Evolutionary conservation across 2,329 filamentous ascomycete genomes (phyloP).

Genomic region (Claviceps monticola): DNA sequence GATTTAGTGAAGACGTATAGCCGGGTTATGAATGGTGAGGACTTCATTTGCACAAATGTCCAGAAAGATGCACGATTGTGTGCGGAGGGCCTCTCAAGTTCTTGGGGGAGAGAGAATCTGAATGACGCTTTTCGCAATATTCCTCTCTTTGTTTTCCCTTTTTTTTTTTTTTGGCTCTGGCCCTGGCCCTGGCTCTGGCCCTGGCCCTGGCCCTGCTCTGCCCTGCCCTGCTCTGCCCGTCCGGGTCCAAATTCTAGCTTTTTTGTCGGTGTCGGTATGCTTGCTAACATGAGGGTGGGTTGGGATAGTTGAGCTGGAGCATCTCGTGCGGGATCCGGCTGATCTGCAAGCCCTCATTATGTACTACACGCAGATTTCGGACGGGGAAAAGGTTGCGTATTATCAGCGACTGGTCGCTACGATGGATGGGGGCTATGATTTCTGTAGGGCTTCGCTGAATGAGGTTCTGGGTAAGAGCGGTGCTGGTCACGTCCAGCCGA

Average conservation of each 20-base stretch:
- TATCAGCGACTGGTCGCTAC: slow-evolving; percentile 54
- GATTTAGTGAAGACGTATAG: slow-evolving; percentile 41
- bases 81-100: too few relatives aligned
- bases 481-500: slow-evolving; percentile 30
- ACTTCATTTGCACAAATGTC: background rate
- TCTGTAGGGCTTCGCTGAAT: slow-evolving; percentile 47
- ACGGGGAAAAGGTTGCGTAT: slow-evolving; percentile 35
- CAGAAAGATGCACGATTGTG: too few relatives aligned
- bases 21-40: slow-evolving; percentile 33
- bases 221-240: too few relatives aligned
- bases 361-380: slow-evolving; percentile 31
- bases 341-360: slow-evolving; percentile 27
- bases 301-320: slow-evolving; percentile 24
- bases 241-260: too few relatives aligned
- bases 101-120: too few relatives aligned
- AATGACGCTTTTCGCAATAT: too few relatives aligned
- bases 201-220: too few relatives aligned
- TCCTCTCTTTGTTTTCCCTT: background rate
- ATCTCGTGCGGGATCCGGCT: slow-evolving; percentile 23
- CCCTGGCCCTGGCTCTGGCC: too few relatives aligned
- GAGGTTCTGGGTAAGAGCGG: slow-evolving; percentile 23
- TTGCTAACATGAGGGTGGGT: slow-evolving; percentile 11
- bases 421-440: slow-evolving; percentile 53
- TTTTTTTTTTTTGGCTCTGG: background rate
- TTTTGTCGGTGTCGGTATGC: background rate